phyloP scores from a whole-genome alignment of 371 early-diverging fungal species.

The Actinomortierella ambigua region DNA sequence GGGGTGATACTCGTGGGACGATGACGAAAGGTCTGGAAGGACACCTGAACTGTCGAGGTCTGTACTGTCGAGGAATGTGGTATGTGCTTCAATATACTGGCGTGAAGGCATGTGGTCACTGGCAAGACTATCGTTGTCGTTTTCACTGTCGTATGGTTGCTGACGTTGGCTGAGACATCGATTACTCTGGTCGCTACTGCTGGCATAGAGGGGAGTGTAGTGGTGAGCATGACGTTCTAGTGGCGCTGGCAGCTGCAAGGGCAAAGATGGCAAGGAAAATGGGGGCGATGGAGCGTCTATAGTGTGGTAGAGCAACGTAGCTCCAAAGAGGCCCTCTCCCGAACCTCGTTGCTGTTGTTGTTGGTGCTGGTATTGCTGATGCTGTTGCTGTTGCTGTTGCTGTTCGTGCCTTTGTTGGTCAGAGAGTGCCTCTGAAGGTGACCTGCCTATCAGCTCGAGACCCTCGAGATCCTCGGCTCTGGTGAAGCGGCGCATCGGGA shows the following conservation, averaged over 20 bases:
- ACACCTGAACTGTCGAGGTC: conserved; percentile 27
- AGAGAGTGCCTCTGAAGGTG: neutral
- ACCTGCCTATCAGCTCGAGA: conserved; percentile 7
- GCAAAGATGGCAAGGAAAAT: too few species aligned
- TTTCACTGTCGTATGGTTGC: too few species aligned
- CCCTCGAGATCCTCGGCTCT: conserved; percentile 21
- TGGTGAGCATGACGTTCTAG: too few species aligned
- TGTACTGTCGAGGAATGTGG: conserved; percentile 30
- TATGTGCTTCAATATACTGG: conserved; percentile 24
- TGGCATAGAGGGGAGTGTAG: too few species aligned
- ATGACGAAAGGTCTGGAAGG: conserved; percentile 8
- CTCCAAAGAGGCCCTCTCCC: too few species aligned
- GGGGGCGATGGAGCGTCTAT: too few species aligned
- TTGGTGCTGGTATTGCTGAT: neutral
- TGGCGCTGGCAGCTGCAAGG: too few species aligned
- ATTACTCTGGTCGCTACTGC: too few species aligned
- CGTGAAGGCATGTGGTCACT: conserved; percentile 9
- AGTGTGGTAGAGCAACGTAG: too few species aligned
- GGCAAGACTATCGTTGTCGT: too few species aligned
- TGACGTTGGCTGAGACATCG: too few species aligned
- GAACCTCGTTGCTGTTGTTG: neutral
- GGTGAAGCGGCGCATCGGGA: conserved; percentile 26
- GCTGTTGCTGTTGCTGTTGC: conserved; percentile 1
- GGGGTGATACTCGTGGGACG: neutral
- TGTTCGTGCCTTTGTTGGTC: neutral